Evolutionary conservation across 176 grass and related monocot species (phyloP).

Genomic region (Bolboschoenus planiculmis): DNA sequence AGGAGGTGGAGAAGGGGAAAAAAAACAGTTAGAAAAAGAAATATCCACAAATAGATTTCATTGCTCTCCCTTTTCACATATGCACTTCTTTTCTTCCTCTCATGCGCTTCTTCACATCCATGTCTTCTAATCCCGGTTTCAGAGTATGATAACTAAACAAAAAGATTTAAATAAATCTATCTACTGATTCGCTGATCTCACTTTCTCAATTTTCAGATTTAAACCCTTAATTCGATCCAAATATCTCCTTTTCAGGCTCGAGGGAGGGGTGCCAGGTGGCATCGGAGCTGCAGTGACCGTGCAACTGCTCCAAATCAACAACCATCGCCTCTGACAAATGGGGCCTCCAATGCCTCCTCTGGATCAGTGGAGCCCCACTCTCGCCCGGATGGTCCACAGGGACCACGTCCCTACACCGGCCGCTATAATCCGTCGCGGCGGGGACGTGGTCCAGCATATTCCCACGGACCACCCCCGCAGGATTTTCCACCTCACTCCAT

Average conservation of each 20-base stretch:
- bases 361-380: neutral
- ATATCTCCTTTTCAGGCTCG: slow-evolving; percentile 9
- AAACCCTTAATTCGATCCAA: neutral
- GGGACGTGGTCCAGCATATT: neutral
- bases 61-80: neutral
- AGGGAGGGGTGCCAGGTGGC: neutral
- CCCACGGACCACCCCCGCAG: neutral
- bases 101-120: slow-evolving; percentile 19
- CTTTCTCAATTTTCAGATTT: neutral
- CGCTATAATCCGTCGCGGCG: neutral
- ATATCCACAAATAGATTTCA: neutral
- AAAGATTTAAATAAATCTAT: neutral
- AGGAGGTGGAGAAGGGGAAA: neutral
- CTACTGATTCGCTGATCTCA: neutral
- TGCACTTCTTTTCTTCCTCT: neutral
- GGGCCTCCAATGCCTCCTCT: neutral
- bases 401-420: neutral
- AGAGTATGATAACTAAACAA: neutral
- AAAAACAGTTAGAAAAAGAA: neutral
- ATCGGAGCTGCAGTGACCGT: neutral
- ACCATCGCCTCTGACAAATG: neutral
- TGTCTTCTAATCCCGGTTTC: neutral
- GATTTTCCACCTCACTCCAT: neutral
- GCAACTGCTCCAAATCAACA: neutral
- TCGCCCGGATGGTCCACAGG: neutral